Base-by-base conservation (phyloP, 2,329 filamentous ascomycete species). In the Emergomyces orientalis region DNA sequence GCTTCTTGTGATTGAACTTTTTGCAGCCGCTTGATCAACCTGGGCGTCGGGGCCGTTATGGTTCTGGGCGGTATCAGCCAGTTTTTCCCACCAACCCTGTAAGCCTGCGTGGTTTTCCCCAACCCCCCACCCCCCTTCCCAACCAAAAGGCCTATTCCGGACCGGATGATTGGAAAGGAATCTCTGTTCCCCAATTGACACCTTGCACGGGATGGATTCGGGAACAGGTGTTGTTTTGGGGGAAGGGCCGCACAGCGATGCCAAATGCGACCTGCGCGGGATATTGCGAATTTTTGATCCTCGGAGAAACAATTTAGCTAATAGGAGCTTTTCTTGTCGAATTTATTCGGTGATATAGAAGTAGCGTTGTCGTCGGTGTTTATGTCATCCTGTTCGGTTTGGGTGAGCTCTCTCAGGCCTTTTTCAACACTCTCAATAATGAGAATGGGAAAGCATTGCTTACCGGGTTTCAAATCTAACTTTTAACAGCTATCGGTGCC, bases 321-420 rank as follows among this genome's bases (percentile, higher is more conserved):
- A 57, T 39, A 37, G 58, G 4, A 17, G 41, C 9, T 19, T 45
- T 30, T 58, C 22, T 17, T 27, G 34, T 43, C 19, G 7, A 13
- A 27, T 52, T 51, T 22, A 37, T 58, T 67, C 57, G 17, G 41
- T 58, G 60, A 43, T 65, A 66, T 71, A 90, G 87, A 69, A 85
- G 88, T 73, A 79, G 82, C 68, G 83, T 94, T 71, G 86, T 99
- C 69, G 80, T 96, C 66, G 92, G 91, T 63, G 79, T 85, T 69
- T 99, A 97, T 76, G 86, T 96, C 70, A 90, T 97, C 67, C 77
- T 96, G 67, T 99, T 99, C 73, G 94, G 94, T 75, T 82, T 91
- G 65, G 84, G 89, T 91, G 82, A 72, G 87, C 66, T 3, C 19
- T 9, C 14, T n/a, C 22, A 9, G 22, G 3, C 9, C 41, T 43